Percentiles rank a stretch among this genome's conserved stretches.
Conservation (phyloP, 805 yeast genomes). For the Wickerhamomyces chaumierensis region DNA sequence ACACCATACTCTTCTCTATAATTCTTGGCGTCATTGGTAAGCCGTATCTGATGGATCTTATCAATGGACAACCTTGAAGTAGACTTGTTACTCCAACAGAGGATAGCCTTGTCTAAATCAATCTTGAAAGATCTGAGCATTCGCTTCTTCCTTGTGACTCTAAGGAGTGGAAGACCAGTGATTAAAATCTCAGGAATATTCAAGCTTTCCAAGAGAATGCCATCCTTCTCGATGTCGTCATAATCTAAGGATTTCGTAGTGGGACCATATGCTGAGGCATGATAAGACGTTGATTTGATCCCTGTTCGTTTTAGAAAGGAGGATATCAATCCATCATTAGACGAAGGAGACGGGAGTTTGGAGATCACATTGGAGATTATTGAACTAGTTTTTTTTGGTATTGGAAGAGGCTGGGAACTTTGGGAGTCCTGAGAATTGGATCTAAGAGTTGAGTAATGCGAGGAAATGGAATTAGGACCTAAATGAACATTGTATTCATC, state of each 20-base stretch:
- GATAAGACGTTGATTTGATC: neutral
- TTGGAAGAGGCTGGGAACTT: neutral
- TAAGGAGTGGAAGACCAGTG: constrained; percentile 50
- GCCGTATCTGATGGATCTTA: constrained; percentile 48
- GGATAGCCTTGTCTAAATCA: constrained; percentile 40
- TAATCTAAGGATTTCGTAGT: neutral
- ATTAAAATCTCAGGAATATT: constrained; percentile 37
- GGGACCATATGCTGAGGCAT: neutral
- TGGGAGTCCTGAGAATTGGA: neutral
- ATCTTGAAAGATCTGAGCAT: constrained; percentile 46
- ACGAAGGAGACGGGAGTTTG: neutral
- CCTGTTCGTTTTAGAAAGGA: neutral
- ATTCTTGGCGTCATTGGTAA: constrained; percentile 65
- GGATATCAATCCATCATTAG: neutral
- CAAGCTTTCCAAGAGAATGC: constrained; percentile 14
- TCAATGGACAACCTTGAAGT: constrained; percentile 35
- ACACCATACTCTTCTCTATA: constrained; percentile 80
- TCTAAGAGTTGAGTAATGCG: neutral
- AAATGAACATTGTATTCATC: no score
- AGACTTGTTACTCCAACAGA: constrained; percentile 46
- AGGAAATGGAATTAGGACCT: neutral
- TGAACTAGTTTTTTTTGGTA: neutral
- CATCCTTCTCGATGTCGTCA: constrained; percentile 3
- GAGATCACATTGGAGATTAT: neutral
- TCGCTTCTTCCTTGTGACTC: constrained; percentile 62